Evolutionary conservation across 345 rosid species (phyloP).

Genomic region (Cardiospermum halicacabum): DNA sequence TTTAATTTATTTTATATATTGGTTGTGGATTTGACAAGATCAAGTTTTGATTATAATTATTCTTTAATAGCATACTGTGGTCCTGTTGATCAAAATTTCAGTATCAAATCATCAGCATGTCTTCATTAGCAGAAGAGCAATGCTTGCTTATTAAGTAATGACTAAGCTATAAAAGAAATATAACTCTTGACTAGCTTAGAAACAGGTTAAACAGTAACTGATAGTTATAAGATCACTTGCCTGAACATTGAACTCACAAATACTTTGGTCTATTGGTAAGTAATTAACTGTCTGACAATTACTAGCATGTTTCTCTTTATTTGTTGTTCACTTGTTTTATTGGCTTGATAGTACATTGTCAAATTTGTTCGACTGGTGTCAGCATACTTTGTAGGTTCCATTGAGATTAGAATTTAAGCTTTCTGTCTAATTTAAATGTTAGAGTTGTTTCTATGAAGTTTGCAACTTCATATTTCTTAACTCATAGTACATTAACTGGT

Average conservation of each 20-base stretch:
- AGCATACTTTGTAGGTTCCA: too few relatives aligned
- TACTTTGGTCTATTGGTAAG: conserved; percentile 10
- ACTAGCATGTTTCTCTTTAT: not conserved
- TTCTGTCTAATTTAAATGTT: too few relatives aligned
- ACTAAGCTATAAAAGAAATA: not conserved
- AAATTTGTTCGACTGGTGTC: too few relatives aligned
- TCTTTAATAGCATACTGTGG: too few relatives aligned
- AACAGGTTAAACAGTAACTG: not conserved
- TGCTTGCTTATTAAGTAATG: not conserved
- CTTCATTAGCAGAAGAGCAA: not conserved
- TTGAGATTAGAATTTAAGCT: too few relatives aligned
- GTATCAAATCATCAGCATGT: not conserved
- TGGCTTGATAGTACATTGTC: too few relatives aligned
- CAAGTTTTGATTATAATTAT: too few relatives aligned
- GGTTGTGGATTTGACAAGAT: too few relatives aligned
- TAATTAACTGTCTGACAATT: conserved; percentile 5
- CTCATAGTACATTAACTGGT: too few relatives aligned
- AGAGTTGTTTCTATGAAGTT: too few relatives aligned
- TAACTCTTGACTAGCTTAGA: not conserved
- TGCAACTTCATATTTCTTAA: too few relatives aligned
- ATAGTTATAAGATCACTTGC: not conserved
- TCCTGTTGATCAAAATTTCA: not conserved
- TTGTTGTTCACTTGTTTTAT: not conserved
- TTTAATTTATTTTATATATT: too few relatives aligned
- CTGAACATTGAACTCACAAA: not conserved